A percentile compares a stretch with the other conserved stretches of the same genome.
Conservation (phyloP, 2,329 filamentous ascomycete genomes). For the Colletotrichum brevisporum region DNA sequence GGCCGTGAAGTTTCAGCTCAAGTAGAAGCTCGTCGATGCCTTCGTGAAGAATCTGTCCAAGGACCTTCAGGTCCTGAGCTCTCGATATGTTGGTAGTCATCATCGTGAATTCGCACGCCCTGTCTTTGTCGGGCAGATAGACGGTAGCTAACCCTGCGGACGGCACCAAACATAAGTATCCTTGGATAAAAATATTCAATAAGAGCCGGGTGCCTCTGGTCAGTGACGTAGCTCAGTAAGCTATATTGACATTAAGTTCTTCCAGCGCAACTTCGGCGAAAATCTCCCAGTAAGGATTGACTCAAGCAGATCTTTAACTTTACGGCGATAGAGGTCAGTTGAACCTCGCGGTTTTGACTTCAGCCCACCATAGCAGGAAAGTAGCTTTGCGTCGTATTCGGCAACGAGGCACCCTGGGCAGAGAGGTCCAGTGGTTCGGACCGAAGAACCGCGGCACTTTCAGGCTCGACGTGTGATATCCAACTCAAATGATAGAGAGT, state of each 20-base stretch:
- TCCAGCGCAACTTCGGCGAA: background rate
- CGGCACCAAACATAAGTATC: background rate
- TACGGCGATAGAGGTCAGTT: too few relatives aligned
- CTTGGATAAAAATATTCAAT: background rate
- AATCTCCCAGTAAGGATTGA: background rate
- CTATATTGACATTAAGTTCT: background rate
- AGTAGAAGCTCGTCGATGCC: background rate
- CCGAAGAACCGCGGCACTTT: too few relatives aligned
- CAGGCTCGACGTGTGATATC: too few relatives aligned
- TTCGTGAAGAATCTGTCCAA: background rate
- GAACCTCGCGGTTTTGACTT: too few relatives aligned
- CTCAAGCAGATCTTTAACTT: background rate
- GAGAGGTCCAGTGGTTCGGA: too few relatives aligned
- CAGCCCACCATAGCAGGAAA: too few relatives aligned
- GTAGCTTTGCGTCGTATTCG: too few relatives aligned
- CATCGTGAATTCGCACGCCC: background rate
- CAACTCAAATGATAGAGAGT: too few relatives aligned
- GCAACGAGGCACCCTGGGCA: too few relatives aligned
- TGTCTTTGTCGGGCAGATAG: background rate
- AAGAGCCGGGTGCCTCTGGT: background rate
- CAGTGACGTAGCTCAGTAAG: background rate
- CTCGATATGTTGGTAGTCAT: constrained; percentile 7
- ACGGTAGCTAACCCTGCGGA: background rate
- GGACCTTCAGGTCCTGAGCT: constrained; percentile 1
- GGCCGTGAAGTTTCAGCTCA: background rate